Evolutionary conservation across 2,329 filamentous ascomycete species (phyloP), one percentile per base, ranked within the genome.

Genomic region (Elsinoe arachidis): DNA sequence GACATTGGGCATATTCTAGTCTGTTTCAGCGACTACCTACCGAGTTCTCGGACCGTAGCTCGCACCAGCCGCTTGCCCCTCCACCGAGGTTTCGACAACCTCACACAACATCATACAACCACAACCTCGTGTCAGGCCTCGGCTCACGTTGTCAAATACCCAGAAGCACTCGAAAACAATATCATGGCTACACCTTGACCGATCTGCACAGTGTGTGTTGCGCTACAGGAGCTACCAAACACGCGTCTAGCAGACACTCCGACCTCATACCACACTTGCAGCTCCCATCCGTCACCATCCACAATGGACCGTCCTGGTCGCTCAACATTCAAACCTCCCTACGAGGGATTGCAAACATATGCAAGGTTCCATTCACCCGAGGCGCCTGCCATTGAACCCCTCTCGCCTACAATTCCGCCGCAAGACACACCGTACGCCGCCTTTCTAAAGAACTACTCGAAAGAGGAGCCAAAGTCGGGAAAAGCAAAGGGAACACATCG

Each of bases 301-400:
- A 46, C 23, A 34, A 52, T 35, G 56, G 49, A 43, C 62, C 59
- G 41, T 61, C 63, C 60, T 60, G 7, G 34, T 66, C 56, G 64
- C 63, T 60, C 61, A 15, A 63, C 61, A 44, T 70, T 68, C 65
- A 68, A 68, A 59, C 49, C 59, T n/a, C 61, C 64, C 2, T 53
- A 55, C 7, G 59, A 17, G 4, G 37, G 51, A 5, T 53, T 30
- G 23, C 23, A 43, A 26, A 26, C 53, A 5, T 47, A 38, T 46
- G 59, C 61, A 17, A 62, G 69, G 49, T 67, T 68, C 6, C 64
- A 68, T 7, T 66, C 69, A 26, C 69, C 69, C 3, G 53, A 41
- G 14, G 68, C 69, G 35, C 63, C 63, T 39, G 59, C 62, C 21
- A 68, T 64, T 52, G 69, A 72, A 55, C 69, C 69, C 30, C 62